Conservation (phyloP, 257 asterid genomes). For the Nicotiana paniculata region DNA sequence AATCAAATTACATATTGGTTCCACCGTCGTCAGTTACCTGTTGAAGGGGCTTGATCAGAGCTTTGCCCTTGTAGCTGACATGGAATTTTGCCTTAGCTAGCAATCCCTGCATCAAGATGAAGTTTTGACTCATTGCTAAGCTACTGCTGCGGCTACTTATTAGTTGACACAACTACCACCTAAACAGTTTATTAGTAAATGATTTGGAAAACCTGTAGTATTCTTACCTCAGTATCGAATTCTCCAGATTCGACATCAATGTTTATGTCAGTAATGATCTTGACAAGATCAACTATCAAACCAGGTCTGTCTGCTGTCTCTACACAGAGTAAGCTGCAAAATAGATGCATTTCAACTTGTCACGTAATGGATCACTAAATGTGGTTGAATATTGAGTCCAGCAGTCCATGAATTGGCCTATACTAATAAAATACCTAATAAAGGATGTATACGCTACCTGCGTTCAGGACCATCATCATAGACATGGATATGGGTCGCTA, state of each 20-base stretch:
- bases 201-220: background rate
- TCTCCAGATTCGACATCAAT: constrained; percentile 80
- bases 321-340: constrained; percentile 69
- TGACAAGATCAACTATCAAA: constrained; percentile 88
- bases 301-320: constrained; percentile 95
- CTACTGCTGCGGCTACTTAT: background rate
- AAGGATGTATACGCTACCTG: background rate
- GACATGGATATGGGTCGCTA: background rate
- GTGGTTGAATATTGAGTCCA: background rate
- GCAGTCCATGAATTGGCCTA: background rate
- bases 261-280: constrained; percentile 71
- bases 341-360: background rate
- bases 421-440: background rate
- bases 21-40: constrained; percentile 39
- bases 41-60: constrained; percentile 83
- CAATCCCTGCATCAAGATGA: constrained; percentile 50
- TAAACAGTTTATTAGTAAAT: background rate
- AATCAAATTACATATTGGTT: background rate
- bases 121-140: background rate
- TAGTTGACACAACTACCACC: background rate
- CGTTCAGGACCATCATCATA: background rate
- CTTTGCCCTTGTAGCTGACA: constrained; percentile 80
- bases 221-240: constrained; percentile 80
- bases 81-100: constrained; percentile 95
- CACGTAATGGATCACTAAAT: background rate